phyloP scores from a whole-genome alignment of 164 flowering plant genomes.

The Malania oleifera region DNA sequence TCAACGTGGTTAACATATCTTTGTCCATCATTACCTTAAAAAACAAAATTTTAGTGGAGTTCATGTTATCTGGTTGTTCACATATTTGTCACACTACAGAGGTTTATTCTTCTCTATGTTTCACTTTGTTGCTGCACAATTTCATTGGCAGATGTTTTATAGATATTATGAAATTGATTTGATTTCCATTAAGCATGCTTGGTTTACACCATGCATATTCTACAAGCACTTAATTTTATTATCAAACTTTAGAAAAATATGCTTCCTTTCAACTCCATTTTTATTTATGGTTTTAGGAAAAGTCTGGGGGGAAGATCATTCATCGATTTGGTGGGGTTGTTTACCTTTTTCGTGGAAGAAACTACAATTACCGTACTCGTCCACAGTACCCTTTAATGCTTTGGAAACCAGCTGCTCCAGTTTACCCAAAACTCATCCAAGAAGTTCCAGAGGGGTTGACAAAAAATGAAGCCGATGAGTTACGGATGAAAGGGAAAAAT shows the following conservation, averaged over 20 bases:
- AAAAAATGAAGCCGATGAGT: constrained; percentile 67
- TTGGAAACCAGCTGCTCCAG: constrained; percentile 98
- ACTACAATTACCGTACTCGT: constrained; percentile 69
- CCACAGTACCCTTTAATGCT: constrained; percentile 89
- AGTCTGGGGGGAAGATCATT: constrained; percentile 89
- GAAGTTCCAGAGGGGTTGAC: constrained; percentile 95
- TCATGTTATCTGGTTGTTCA: no score
- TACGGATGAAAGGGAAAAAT: constrained; percentile 63
- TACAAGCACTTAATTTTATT: not conserved
- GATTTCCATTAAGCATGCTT: not conserved
- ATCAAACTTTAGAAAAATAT: not conserved
- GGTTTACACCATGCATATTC: not conserved
- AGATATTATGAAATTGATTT: no score
- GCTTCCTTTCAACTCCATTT: constrained; percentile 1
- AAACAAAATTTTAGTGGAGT: no score
- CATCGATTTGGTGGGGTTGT: constrained; percentile 73
- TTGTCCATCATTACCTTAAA: no score
- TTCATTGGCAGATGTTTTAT: no score
- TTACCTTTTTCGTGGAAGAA: constrained; percentile 90
- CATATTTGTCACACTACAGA: no score
- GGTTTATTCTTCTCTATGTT: no score
- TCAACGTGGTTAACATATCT: no score
- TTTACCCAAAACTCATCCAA: constrained; percentile 95
- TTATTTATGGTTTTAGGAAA: constrained; percentile 52
- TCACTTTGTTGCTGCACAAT: no score